These are phyloP conservation scores for Candida succiphila DNA, from an alignment of 805 yeast genomes.

Conservation along the genomic window DNA sequence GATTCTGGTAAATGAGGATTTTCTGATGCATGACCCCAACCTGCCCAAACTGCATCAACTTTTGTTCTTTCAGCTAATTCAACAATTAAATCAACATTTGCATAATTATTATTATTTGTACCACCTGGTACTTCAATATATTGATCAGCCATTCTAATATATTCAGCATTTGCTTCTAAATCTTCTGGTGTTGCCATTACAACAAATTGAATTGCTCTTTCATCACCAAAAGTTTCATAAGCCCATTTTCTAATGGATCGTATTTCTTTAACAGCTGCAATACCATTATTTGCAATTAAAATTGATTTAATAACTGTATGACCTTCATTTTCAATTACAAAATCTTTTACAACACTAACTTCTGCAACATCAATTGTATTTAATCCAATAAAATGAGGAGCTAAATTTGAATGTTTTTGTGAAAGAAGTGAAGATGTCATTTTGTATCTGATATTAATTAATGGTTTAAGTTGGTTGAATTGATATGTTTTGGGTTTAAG, in stretches of 20 bases:
- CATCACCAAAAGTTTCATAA: constrained; percentile 96
- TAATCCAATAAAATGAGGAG: constrained; percentile 73
- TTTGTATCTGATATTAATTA: neutral
- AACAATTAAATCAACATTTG: constrained; percentile 94
- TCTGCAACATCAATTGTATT: constrained; percentile 72
- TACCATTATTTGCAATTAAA: constrained; percentile 96
- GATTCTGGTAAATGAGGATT: constrained; percentile 91
- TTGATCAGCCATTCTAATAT: constrained; percentile 98
- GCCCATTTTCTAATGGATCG: constrained; percentile 98
- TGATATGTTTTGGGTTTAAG: no score
- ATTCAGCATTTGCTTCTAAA: constrained; percentile 92
- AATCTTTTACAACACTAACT: constrained; percentile 71
- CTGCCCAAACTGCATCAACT: constrained; percentile 99
- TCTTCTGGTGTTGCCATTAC: constrained; percentile 99
- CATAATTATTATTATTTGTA: constrained; percentile 95
- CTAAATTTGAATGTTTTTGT: constrained; percentile 23
- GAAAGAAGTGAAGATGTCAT: neutral
- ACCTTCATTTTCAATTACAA: constrained; percentile 79
- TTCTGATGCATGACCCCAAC: constrained; percentile 99
- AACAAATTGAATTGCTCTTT: constrained; percentile 84
- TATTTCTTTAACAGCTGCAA: constrained; percentile 98
- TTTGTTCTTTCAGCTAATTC: constrained; percentile 95
- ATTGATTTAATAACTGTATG: constrained; percentile 89
- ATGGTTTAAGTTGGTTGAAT: neutral
- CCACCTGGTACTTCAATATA: constrained; percentile 99